phyloP scores from a whole-genome alignment of 2,329 filamentous ascomycete genomes.

The Fusarium agapanthi region DNA sequence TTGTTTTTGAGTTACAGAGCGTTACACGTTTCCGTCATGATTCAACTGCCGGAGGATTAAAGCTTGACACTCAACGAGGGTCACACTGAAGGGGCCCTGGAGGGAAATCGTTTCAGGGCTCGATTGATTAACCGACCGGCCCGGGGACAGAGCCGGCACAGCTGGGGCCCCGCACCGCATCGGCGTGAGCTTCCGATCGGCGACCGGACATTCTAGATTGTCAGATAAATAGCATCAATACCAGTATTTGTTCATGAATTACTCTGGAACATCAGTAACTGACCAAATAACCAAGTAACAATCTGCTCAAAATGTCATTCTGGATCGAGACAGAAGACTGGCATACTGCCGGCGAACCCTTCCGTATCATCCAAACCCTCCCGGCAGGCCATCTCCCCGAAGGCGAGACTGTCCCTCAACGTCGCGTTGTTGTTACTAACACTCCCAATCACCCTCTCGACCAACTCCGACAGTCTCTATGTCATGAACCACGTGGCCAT shows the following conservation, averaged over 20 bases:
- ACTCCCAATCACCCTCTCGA: slow-evolving; percentile 11
- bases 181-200: neutral
- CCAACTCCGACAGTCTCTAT: slow-evolving; percentile 21
- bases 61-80: neutral
- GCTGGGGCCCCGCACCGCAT: neutral
- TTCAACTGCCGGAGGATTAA: slow-evolving; percentile 16
- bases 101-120: neutral
- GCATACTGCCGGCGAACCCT: slow-evolving; percentile 42
- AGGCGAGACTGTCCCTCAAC: slow-evolving; percentile 4
- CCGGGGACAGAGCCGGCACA: neutral
- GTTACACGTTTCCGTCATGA: slow-evolving; percentile 4
- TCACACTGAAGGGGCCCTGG: neutral
- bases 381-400: slow-evolving; percentile 2
- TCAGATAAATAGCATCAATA: neutral
- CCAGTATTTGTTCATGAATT: neutral
- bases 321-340: slow-evolving; percentile 41
- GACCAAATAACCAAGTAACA: neutral
- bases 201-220: neutral
- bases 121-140: neutral
- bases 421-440: neutral
- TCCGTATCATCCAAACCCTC: slow-evolving; percentile 33
- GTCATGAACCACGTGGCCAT: slow-evolving; percentile 28
- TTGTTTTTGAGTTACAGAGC: neutral
- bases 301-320: neutral
- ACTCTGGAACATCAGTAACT: no score